Evolutionary conservation across 257 asterid genomes (phyloP), one percentile per base, ranked within the genome.

Genomic region (Ajuga chamaepitys): DNA sequence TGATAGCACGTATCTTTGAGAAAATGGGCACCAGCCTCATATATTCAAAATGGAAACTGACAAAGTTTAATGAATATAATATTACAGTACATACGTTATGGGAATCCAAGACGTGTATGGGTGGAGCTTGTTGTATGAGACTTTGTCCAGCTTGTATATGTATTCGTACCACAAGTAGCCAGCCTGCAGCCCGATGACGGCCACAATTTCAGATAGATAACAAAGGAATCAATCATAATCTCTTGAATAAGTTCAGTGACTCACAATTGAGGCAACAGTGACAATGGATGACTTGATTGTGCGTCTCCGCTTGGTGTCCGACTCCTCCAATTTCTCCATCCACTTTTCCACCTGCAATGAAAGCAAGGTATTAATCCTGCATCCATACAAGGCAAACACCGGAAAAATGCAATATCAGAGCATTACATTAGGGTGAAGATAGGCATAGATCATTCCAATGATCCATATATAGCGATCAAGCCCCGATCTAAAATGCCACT

Each of bases 81-180:
- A 26, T 48, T 60, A 18, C 47, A 58, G 34, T 62, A 80, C 95
- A 22, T 52, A 93, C 99, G 95, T 84, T 66, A 93, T 93, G 51
- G 99, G 99, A 68, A 93, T 89, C 99, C 99, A 93, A 63, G 99
- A 93, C 10, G 99, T 93, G 87, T 93, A 93, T 1, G 99, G 97
- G 67, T 93, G 99, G 64, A 84, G 88, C 85, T 88, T 93, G 86
- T 87, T 93, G 79, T 93, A 93, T 53, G 86, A 60, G 68, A 81
- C 74, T 76, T 86, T 93, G 82, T 89, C 99, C 85, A 93, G 88
- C 87, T 84, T 93, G 92, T 89, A 93, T 48, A 93, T 79, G 72
- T 68, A 87, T 81, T 87, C 97, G 37, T 70, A 93, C 99, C 97
- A 93, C 72, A 87, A 78, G 63, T 82, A 87, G 54, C 89, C 89